Evolutionary conservation across 495 filamentous ascomycete genomes (phyloP).

Genomic region (Podospora didyma): DNA sequence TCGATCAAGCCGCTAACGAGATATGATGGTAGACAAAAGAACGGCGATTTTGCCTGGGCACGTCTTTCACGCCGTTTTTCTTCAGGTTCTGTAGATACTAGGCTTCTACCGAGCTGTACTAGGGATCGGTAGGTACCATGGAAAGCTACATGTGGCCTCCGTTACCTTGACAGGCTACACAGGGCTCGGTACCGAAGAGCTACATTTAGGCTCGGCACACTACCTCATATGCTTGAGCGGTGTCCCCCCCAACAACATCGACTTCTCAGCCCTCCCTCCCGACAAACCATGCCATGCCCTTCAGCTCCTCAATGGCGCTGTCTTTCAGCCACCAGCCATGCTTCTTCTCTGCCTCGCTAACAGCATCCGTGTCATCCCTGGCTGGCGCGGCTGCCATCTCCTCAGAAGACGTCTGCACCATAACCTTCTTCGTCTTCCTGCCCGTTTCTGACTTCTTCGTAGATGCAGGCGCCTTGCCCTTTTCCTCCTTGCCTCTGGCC

Average conservation of each 20-base stretch:
- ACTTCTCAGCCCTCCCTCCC: conserved; percentile 17
- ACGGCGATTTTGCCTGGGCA: too few relatives aligned
- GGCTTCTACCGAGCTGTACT: too few relatives aligned
- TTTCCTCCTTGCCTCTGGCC: conserved; percentile 19
- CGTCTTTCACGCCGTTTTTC: too few relatives aligned
- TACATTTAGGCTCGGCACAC: too few relatives aligned
- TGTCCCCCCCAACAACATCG: not conserved
- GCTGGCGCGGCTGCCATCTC: conserved; percentile 3
- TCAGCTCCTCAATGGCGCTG: conserved; percentile 52
- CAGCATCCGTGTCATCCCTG: not conserved
- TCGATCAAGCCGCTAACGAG: too few relatives aligned
- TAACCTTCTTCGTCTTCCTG: conserved; percentile 30
- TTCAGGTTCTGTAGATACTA: too few relatives aligned
- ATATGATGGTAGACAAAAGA: too few relatives aligned
- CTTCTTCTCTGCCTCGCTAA: conserved; percentile 13
- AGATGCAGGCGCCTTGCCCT: conserved; percentile 22
- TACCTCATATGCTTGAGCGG: too few relatives aligned
- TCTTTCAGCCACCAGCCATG: conserved; percentile 44
- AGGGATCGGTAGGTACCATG: too few relatives aligned
- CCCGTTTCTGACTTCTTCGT: conserved; percentile 6
- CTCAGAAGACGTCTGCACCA: conserved; percentile 8
- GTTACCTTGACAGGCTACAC: too few relatives aligned
- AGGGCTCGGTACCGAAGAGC: too few relatives aligned
- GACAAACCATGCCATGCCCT: conserved; percentile 52
- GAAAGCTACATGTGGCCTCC: too few relatives aligned